Base-by-base conservation (phyloP, 306 rosid species). In the Casuarina equisetifolia region DNA sequence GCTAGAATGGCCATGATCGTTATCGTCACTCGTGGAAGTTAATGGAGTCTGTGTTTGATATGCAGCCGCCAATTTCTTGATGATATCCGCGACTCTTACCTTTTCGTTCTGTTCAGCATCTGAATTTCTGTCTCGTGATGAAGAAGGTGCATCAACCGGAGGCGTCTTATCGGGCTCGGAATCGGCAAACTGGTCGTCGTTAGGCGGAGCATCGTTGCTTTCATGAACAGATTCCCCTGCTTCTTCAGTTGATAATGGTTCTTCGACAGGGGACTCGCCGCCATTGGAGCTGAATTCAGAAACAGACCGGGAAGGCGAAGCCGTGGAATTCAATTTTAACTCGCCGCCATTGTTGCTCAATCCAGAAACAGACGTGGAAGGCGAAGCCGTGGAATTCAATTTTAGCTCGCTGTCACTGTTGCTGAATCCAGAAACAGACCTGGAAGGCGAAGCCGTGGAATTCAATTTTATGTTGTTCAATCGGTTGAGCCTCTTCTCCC, bases 401-500 rank as follows among this genome's bases (percentile, higher is more conserved):
- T 25, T 25, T 25, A 25, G 32, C 32, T 25, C 32, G 32, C 32
- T 82, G 20, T 80, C 86, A 51, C 70, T 75, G 9, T 49, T 19
- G 55, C 83, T 81, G 10, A 25, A 3, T 32, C 57, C 75, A 25
- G 84, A 75, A 51, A n/a, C 73, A 3, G 82, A 76, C 43, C 85
- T 70, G 19, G 82, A 79, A 4, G 74, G 16, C 0, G 68, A 72
- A 0, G 54, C 15, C 0, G 69, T 0, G 3, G 82, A 59, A 50
- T 44, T 81, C 2, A 62, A 54, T 35, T 79, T 85, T 16, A 69
- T 46, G 8, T 69, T 76, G 72, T 70, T 74, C 10, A 87, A 77
- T 40, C 84, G 39, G 67, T 74, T 91, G 0, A 95, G 85, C 76
- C 99, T 91, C 75, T 85, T 91, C 82, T 95, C 99, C 99, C 99